Evolutionary conservation across 805 yeast genomes (phyloP).

Genomic region (Tetrapisispora pingtungensis): DNA sequence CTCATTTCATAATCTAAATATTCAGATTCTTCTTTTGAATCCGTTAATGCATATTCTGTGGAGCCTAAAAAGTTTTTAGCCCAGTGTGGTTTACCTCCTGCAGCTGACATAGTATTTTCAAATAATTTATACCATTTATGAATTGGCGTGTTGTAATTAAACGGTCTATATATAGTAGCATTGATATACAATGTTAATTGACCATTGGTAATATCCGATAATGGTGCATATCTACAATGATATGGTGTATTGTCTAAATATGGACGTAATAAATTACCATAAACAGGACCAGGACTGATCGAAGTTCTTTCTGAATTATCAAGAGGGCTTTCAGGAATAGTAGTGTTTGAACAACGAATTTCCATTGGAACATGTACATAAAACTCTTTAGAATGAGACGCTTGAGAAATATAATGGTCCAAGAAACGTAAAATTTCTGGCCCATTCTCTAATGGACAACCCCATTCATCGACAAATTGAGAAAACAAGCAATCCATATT

Average conservation of each 20-base stretch:
- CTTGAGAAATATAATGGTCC: slow-evolving; percentile 49
- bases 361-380: slow-evolving; percentile 94
- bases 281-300: slow-evolving; percentile 64
- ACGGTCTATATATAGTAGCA: slow-evolving; percentile 96
- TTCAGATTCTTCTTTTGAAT: slow-evolving; percentile 30
- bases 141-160: slow-evolving; percentile 60
- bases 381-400: slow-evolving; percentile 50
- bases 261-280: slow-evolving; percentile 78
- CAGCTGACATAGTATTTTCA: slow-evolving; percentile 65
- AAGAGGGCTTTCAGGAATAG: slow-evolving; percentile 33
- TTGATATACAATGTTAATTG: slow-evolving; percentile 80
- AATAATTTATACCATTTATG: slow-evolving; percentile 75
- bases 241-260: slow-evolving; percentile 71
- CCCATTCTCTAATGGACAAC: slow-evolving; percentile 78
- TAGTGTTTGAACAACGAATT: slow-evolving; percentile 85
- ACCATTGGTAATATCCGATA: slow-evolving; percentile 42
- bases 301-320: slow-evolving; percentile 43
- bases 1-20: slow-evolving; percentile 60
- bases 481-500: slow-evolving; percentile 93
- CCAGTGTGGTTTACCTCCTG: slow-evolving; percentile 96
- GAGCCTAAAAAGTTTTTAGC: slow-evolving; percentile 86
- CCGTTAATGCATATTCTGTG: slow-evolving; percentile 25
- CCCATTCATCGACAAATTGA: slow-evolving; percentile 95
- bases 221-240: slow-evolving; percentile 41
- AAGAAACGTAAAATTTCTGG: slow-evolving; percentile 59